These are phyloP conservation scores for Cryphonectria carpinicola DNA, from an alignment of 2,329 filamentous ascomycete species.

Conservation along the genomic window DNA sequence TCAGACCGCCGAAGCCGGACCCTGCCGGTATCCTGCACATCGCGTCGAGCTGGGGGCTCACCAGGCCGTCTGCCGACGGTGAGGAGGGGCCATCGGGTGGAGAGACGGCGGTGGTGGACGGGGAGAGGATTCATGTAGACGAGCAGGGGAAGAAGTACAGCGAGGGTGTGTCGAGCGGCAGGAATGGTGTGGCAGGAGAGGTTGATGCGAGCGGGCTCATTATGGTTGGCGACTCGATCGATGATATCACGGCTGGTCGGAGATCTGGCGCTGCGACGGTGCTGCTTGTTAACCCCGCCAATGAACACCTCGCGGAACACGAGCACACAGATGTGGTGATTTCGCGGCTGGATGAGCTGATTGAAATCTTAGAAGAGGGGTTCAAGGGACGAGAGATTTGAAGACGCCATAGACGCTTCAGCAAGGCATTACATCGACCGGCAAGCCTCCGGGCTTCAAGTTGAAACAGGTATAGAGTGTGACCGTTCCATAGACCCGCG, in stretches of 20 bases:
- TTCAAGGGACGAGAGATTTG: slow-evolving; percentile 59
- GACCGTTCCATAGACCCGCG: neutral
- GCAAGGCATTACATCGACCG: neutral
- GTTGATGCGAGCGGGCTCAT: slow-evolving; percentile 55
- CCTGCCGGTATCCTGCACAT: slow-evolving; percentile 89
- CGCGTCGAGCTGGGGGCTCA: slow-evolving; percentile 74
- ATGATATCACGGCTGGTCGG: slow-evolving; percentile 89
- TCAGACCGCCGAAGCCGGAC: slow-evolving; percentile 81
- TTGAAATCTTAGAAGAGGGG: slow-evolving; percentile 74
- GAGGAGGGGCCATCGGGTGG: neutral
- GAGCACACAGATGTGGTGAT: slow-evolving; percentile 79
- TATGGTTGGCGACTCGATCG: slow-evolving; percentile 80
- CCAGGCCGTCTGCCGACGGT: slow-evolving; percentile 28
- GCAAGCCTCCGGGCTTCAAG: neutral
- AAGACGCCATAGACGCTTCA: neutral
- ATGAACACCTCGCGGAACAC: slow-evolving; percentile 69
- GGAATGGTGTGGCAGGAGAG: slow-evolving; percentile 34
- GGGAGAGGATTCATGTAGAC: slow-evolving; percentile 14
- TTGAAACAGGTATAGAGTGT: neutral
- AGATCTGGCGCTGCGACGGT: slow-evolving; percentile 87
- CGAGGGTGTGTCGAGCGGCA: slow-evolving; percentile 31
- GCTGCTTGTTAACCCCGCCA: slow-evolving; percentile 83
- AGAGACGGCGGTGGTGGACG: neutral
- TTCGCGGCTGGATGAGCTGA: slow-evolving; percentile 72
- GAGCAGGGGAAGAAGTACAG: slow-evolving; percentile 29